These are phyloP conservation scores for Silene latifolia DNA, from an alignment of 148 eudicot genomes.

Conservation along the genomic window DNA sequence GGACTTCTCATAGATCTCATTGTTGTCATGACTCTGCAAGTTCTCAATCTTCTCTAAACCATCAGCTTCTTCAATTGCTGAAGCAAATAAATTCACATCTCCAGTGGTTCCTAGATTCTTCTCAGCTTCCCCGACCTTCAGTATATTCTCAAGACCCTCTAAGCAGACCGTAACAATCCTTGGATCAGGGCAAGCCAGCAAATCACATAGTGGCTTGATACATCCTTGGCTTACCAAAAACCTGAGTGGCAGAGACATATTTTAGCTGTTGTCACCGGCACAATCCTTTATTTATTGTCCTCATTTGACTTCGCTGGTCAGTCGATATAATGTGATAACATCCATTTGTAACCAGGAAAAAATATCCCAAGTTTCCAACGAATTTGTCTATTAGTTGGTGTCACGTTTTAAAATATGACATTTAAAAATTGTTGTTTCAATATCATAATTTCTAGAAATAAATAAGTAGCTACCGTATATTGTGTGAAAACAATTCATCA, in stretches of 20 bases:
- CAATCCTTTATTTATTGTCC: background rate
- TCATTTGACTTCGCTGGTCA: background rate
- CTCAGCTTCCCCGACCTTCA: constrained; percentile 79
- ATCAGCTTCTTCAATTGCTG: constrained; percentile 77
- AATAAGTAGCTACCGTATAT: too few species aligned
- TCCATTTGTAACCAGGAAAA: too few species aligned
- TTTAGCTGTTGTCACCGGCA: background rate
- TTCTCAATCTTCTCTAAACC: constrained; percentile 86
- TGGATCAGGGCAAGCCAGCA: constrained; percentile 75
- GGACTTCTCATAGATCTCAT: constrained; percentile 81
- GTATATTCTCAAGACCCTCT: constrained; percentile 87
- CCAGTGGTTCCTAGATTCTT: constrained; percentile 54
- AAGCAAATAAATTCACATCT: constrained; percentile 64
- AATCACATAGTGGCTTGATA: constrained; percentile 82
- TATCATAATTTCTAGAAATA: too few species aligned
- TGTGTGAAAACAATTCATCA: too few species aligned
- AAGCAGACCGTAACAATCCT: constrained; percentile 81
- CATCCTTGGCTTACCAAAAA: constrained; percentile 71
- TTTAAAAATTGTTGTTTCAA: too few species aligned
- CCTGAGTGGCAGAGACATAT: constrained; percentile 31
- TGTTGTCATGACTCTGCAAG: constrained; percentile 80
- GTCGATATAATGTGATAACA: too few species aligned
- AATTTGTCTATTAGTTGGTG: too few species aligned
- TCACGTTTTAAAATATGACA: too few species aligned
- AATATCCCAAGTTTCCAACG: too few species aligned